A percentile compares a stretch with the other conserved stretches of the same genome.
Evolutionary conservation across 2,329 filamentous ascomycete genomes (phyloP).

Genomic region (Dothistroma septosporum): DNA sequence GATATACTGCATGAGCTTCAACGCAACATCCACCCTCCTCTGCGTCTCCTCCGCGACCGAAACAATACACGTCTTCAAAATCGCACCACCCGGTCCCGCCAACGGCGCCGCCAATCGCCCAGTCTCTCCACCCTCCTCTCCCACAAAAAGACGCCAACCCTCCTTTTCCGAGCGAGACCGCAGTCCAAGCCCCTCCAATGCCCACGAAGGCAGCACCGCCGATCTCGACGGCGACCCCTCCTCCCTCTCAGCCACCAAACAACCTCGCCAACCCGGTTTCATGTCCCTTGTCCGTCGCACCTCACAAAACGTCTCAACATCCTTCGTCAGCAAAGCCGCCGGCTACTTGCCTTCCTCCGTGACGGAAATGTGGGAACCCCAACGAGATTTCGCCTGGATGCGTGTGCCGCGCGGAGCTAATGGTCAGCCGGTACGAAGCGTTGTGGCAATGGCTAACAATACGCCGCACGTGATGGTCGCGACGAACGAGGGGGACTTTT

Average conservation of each 20-base stretch:
- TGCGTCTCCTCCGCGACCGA: constrained; percentile 96
- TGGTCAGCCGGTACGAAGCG: constrained; percentile 64
- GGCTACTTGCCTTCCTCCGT: constrained; percentile 91
- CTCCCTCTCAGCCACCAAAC: constrained; percentile 32
- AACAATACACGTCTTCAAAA: constrained; percentile 92
- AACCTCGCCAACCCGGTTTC: constrained; percentile 65
- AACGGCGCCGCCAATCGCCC: constrained; percentile 20
- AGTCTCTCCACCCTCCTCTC: constrained; percentile 28
- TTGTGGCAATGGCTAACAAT: constrained; percentile 95
- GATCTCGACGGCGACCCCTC: constrained; percentile 28
- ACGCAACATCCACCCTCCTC: constrained; percentile 84
- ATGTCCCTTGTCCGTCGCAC: constrained; percentile 90
- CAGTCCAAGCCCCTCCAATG: constrained; percentile 40
- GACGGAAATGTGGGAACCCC: constrained; percentile 95
- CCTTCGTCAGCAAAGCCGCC: constrained; percentile 81
- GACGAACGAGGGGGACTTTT: constrained; percentile 91
- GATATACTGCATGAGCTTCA: constrained; percentile 99
- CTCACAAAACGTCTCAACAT: constrained; percentile 86
- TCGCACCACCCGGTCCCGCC: constrained; percentile 48
- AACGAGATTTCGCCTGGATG: constrained; percentile 93
- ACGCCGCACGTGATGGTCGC: constrained; percentile 97
- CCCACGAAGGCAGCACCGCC: constrained; percentile 41
- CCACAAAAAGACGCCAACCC: constrained; percentile 15
- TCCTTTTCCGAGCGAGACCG: constrained; percentile 32
- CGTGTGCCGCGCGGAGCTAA: constrained; percentile 69